Base-by-base conservation (phyloP, 139 green algal genomes). In the Tetraselmis striata region DNA sequence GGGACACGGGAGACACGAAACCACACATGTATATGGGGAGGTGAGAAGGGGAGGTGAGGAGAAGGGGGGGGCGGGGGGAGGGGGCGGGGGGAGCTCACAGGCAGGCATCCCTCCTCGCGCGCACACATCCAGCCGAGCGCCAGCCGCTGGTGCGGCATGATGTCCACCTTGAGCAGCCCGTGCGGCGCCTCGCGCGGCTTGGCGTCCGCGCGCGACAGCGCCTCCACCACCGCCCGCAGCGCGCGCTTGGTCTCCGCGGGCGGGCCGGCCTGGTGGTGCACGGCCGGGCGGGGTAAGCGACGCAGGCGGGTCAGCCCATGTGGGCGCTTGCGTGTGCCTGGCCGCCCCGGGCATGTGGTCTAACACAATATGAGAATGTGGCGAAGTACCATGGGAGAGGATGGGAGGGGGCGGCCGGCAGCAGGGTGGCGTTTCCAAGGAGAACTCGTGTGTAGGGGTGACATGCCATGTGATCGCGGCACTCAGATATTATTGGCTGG, bases 101-200 rank as follows among this genome's bases (percentile, higher is more conserved):
- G 90, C 58, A 30, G n/a, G 24, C 76, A 75, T 26, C 5, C 58
- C 1, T 32, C 58, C 86, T 97, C 92, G 1, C 90, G 85, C 74
- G 81, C 82, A 2, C 81, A 28, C 93, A 95, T 95, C 93, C 93
- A 97, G 25, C 82, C 88, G 30, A 97, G 87, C 0, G 92, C 92
- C 58, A 92, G 79, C 1, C 88, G 88, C 87, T 97, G 93, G 82
- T 97, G 92, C 0, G 59, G 81, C 82, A 97, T 87, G 31, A 95
- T 82, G 0, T 26, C 2, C n/a, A 86, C 82, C 24, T 5, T 79
- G 77, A 89, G 45, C 45, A 67, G 5, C 45, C 45, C 45, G 45
- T 67, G 45, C 5, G 45, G 45, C 45, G 45, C 11, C 45, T 67
- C 45, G 11, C 45, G 5, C 45, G 5, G 11, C 45, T 18, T 5